phyloP scores from a whole-genome alignment of 176 grass and related monocot species.

The Avena atlantica region DNA sequence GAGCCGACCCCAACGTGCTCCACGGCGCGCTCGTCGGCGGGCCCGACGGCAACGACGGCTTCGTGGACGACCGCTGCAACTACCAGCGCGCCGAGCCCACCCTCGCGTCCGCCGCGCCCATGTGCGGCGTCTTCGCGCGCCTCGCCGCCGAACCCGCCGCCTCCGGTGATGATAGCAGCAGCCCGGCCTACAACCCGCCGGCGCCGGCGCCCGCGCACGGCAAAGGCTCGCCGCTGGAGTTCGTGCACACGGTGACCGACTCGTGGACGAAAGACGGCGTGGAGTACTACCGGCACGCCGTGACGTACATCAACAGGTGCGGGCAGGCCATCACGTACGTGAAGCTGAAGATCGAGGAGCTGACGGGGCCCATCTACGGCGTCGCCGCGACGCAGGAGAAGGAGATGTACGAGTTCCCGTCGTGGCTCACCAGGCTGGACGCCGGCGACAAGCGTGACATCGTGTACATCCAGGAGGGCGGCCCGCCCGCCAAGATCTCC shows the following conservation, averaged over 20 bases:
- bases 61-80: constrained; percentile 69
- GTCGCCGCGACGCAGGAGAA: constrained; percentile 42
- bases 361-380: constrained; percentile 66
- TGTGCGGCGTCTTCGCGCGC: constrained; percentile 76
- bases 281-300: constrained; percentile 70
- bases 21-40: constrained; percentile 80
- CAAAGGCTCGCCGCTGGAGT: constrained; percentile 48
- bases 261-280: constrained; percentile 57
- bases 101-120: constrained; percentile 63
- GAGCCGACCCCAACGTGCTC: constrained; percentile 72
- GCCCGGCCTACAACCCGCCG: constrained; percentile 7
- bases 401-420: constrained; percentile 63
- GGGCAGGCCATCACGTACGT: constrained; percentile 70
- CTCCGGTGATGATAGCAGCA: constrained; percentile 14
- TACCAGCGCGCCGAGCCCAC: constrained; percentile 85
- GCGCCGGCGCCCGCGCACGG: not conserved
- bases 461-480: constrained; percentile 88
- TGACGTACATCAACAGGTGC: constrained; percentile 62
- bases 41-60: constrained; percentile 69
- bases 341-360: constrained; percentile 55
- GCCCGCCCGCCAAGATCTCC: constrained; percentile 58
- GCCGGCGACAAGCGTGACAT: constrained; percentile 52
- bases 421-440: constrained; percentile 51
- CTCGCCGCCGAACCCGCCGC: constrained; percentile 36
- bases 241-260: constrained; percentile 76